These are phyloP conservation scores for Lactarius psammicola DNA, from an alignment of 768 basidiomycete species.

Conservation along the genomic window DNA sequence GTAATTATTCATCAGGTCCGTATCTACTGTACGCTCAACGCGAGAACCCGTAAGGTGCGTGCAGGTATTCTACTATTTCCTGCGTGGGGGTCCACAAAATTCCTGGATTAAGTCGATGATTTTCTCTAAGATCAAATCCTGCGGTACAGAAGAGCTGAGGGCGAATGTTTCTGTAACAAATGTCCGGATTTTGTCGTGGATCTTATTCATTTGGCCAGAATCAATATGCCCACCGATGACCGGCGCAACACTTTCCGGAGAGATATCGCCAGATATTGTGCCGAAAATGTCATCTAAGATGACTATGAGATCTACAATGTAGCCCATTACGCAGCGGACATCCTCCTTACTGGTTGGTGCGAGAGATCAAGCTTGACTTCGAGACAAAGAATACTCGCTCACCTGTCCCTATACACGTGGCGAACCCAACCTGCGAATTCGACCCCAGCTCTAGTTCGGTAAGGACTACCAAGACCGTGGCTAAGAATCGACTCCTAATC, in stretches of 20 bases:
- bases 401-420: constrained; percentile 2
- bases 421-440: background rate
- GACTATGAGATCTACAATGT: constrained; percentile 15
- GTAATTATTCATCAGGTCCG: too few species aligned
- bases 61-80: background rate
- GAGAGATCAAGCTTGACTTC: background rate
- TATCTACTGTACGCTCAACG: background rate
- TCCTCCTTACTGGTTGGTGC: background rate
- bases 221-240: background rate
- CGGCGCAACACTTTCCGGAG: background rate
- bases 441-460: background rate
- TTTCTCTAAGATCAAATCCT: background rate
- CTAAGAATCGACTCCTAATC: background rate
- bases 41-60: too few species aligned
- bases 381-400: background rate
- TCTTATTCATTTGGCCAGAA: background rate
- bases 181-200: background rate
- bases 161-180: background rate
- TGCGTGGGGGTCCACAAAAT: background rate
- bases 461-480: background rate
- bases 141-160: background rate
- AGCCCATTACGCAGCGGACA: constrained; percentile 11
- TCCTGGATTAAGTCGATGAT: background rate
- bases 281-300: background rate
- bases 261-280: background rate